Evolutionary conservation across 164 flowering plant genomes (phyloP).

Genomic region (Cinnamomum micranthum): DNA sequence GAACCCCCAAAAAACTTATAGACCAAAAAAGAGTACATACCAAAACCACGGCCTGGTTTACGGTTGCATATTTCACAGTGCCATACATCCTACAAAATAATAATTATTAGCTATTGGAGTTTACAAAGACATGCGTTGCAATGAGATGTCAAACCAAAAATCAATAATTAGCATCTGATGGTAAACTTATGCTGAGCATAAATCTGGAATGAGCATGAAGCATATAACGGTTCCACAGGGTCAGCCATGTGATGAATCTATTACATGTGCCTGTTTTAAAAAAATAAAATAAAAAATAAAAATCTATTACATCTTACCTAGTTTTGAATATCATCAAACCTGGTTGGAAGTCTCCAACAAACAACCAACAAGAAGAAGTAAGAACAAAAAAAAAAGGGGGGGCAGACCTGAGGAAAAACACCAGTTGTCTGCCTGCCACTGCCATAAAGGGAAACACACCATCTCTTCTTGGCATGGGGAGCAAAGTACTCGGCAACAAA

Average conservation of each 20-base stretch:
- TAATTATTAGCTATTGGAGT: constrained; percentile 1
- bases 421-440: constrained; percentile 95
- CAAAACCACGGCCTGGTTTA: constrained; percentile 99
- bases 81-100: constrained; percentile 84
- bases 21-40: constrained; percentile 37
- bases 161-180: neutral
- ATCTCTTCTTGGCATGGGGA: constrained; percentile 94
- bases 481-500: constrained; percentile 92
- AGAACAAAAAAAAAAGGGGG: neutral
- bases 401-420: constrained; percentile 89
- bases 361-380: neutral
- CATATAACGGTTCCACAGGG: too few species aligned
- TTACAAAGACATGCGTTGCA: neutral
- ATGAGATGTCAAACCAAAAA: neutral
- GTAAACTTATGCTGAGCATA: neutral
- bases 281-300: too few species aligned
- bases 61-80: constrained; percentile 98
- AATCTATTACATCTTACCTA: neutral
- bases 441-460: constrained; percentile 99
- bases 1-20: neutral
- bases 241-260: too few species aligned
- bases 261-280: too few species aligned
- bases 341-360: neutral
- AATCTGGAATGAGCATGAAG: too few species aligned
- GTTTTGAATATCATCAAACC: neutral